Evolutionary conservation across 371 early-diverging fungal genomes (phyloP).

Genomic region (Smittium mucronatum): DNA sequence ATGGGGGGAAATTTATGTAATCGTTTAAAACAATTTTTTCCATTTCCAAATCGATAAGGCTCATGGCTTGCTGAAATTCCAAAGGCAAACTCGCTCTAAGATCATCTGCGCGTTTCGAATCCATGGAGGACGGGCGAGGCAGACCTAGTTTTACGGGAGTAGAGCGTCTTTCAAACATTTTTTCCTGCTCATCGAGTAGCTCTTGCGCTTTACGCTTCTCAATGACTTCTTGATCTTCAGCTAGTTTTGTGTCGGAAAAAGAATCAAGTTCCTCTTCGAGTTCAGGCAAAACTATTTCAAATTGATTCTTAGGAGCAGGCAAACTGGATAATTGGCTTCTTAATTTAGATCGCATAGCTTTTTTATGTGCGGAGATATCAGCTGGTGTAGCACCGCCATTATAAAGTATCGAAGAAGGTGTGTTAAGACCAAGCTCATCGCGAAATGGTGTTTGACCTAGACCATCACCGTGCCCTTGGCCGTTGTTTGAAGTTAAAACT

Average conservation of each 20-base stretch:
- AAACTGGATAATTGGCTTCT: constrained; percentile 47
- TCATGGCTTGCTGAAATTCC: neutral
- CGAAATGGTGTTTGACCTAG: constrained; percentile 31
- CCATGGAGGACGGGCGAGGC: constrained; percentile 50
- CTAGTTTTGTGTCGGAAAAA: constrained; percentile 22
- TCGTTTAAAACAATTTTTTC: neutral
- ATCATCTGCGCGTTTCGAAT: constrained; percentile 21
- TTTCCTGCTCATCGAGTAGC: constrained; percentile 23
- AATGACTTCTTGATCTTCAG: constrained; percentile 10
- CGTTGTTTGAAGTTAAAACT: constrained; percentile 19
- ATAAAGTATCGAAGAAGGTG: constrained; percentile 26
- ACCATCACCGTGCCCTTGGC: constrained; percentile 20
- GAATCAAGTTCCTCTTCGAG: constrained; percentile 8
- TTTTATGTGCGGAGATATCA: constrained; percentile 16
- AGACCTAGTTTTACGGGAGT: constrained; percentile 48
- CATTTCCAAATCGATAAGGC: neutral
- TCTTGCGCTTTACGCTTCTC: constrained; percentile 28
- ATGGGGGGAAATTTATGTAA: neutral
- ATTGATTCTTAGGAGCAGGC: constrained; percentile 89
- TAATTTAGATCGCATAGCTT: constrained; percentile 42
- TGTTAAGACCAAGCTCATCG: constrained; percentile 53
- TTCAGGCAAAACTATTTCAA: constrained; percentile 80
- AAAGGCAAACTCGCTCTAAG: neutral
- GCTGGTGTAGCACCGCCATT: constrained; percentile 5
- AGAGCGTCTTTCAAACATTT: constrained; percentile 53